Percentiles rank a stretch among this genome's conserved stretches.
These are phyloP conservation scores for Ascosphaera aggregata DNA, from an alignment of 2,329 filamentous ascomycete species.

Conservation along the genomic window DNA sequence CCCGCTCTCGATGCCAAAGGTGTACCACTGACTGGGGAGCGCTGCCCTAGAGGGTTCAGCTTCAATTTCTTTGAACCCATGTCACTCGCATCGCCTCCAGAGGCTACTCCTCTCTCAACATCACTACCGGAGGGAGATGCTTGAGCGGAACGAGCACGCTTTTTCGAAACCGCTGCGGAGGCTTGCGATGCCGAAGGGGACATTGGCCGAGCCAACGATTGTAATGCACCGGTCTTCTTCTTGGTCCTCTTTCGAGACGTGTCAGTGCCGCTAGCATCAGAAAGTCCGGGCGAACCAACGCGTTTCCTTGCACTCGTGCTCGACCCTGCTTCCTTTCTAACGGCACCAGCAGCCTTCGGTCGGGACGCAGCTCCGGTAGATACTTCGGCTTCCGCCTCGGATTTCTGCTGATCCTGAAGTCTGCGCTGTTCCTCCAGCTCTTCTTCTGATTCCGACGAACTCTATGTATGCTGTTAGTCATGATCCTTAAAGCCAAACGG, in stretches of 20 bases:
- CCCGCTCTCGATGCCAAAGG: conserved; percentile 25
- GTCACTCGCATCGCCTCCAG: conserved; percentile 23
- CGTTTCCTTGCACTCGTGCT: conserved; percentile 40
- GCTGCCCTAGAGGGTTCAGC: conserved; percentile 17
- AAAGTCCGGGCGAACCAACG: conserved; percentile 63
- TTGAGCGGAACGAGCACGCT: conserved; percentile 17
- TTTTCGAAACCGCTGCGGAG: conserved; percentile 29
- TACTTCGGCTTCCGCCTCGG: conserved; percentile 22
- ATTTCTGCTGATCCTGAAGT: conserved; percentile 32
- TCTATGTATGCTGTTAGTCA: conserved; percentile 14
- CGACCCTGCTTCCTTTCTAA: conserved; percentile 25
- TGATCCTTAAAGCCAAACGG: not conserved
- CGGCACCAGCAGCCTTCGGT: conserved; percentile 27
- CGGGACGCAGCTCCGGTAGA: conserved; percentile 31
- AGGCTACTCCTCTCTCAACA: conserved; percentile 28
- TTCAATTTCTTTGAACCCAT: conserved; percentile 25
- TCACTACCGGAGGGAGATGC: conserved; percentile 29
- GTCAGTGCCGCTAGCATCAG: conserved; percentile 81
- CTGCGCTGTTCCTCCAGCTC: conserved; percentile 36
- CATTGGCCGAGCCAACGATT: conserved; percentile 4
- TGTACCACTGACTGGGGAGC: conserved; percentile 12
- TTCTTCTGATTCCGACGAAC: conserved; percentile 39
- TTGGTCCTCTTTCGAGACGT: conserved; percentile 59
- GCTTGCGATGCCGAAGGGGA: conserved; percentile 6
- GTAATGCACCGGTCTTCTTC: conserved; percentile 30